Percentiles rank a stretch among this genome's conserved stretches.
These are phyloP conservation scores for Sordaria brevicollis DNA, from an alignment of 495 filamentous ascomycete species.

Conservation along the genomic window DNA sequence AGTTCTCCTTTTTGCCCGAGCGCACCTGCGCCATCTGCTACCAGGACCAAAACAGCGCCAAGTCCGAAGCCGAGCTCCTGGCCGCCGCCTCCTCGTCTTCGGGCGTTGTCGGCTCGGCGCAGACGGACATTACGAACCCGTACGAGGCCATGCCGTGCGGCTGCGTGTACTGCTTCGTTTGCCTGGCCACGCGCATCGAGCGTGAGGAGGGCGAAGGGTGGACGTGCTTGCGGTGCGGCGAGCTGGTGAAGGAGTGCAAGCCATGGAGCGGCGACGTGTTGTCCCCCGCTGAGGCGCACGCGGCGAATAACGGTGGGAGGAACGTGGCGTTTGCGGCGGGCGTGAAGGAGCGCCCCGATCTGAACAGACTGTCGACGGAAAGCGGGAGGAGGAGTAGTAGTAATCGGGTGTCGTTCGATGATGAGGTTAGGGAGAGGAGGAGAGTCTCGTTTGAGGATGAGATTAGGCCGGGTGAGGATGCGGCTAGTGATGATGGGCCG, in stretches of 20 bases:
- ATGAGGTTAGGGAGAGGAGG: neutral
- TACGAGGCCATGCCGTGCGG: conserved; percentile 89
- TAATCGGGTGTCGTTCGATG: neutral
- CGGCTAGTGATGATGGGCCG: neutral
- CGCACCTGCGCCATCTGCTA: conserved; percentile 98
- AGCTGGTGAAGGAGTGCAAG: conserved; percentile 74
- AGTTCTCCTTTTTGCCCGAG: conserved; percentile 78
- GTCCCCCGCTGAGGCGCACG: conserved; percentile 41
- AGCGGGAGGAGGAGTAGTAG: conserved; percentile 2
- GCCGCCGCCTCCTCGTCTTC: conserved; percentile 51
- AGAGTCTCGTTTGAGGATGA: neutral
- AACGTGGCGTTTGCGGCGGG: conserved; percentile 62
- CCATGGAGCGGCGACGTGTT: conserved; percentile 89
- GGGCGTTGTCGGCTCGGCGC: conserved; percentile 74
- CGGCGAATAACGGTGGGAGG: conserved; percentile 32
- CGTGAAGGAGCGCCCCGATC: conserved; percentile 15
- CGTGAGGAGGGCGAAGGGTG: conserved; percentile 93
- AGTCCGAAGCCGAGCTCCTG: conserved; percentile 59
- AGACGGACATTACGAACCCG: conserved; percentile 92
- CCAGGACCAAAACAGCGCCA: conserved; percentile 71
- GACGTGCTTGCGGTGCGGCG: conserved; percentile 86
- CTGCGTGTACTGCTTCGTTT: conserved; percentile 95
- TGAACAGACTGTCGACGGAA: neutral
- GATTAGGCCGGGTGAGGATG: neutral
- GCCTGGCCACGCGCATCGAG: conserved; percentile 80